Conservation (phyloP, 2,329 filamentous ascomycete species). For the Blumeriella jaapii region DNA sequence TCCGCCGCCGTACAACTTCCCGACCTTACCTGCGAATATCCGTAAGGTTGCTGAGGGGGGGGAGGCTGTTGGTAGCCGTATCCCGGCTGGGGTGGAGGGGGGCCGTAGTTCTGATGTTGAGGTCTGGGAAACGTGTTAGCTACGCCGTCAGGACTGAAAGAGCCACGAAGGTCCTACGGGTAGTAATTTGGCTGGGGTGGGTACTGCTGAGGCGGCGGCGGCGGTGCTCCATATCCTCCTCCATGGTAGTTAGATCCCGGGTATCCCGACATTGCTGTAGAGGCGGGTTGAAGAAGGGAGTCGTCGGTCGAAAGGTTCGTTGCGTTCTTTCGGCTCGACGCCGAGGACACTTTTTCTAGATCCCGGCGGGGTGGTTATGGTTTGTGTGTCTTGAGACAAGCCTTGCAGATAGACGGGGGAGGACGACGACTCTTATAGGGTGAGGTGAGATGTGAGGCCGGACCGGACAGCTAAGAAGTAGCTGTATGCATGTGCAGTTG, state of each 20-base stretch:
- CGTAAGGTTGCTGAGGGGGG: slow-evolving; percentile 33
- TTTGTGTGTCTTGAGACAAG: slow-evolving; percentile 10
- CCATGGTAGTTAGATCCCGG: slow-evolving; percentile 42
- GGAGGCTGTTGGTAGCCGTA: slow-evolving; percentile 40
- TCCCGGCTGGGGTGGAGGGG: slow-evolving; percentile 24
- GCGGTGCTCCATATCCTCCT: slow-evolving; percentile 32
- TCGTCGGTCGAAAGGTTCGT: slow-evolving; percentile 1
- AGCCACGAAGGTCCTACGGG: slow-evolving; percentile 33
- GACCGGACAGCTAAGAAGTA: too few species aligned
- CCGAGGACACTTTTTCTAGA: slow-evolving; percentile 4
- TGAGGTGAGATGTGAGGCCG: slow-evolving; percentile 6
- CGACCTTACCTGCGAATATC: slow-evolving; percentile 23
- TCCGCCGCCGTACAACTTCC: neutral
- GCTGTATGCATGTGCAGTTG: too few species aligned
- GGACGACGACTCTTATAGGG: slow-evolving; percentile 17
- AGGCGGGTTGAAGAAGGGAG: slow-evolving; percentile 2
- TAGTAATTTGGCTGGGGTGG: slow-evolving; percentile 34
- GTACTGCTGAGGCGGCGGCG: slow-evolving; percentile 34
- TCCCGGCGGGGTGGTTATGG: slow-evolving; percentile 3
- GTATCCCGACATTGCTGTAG: slow-evolving; percentile 49
- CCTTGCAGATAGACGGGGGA: slow-evolving; percentile 8
- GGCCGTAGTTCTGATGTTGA: slow-evolving; percentile 19
- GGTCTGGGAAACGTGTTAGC: slow-evolving; percentile 18
- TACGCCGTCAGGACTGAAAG: slow-evolving; percentile 23
- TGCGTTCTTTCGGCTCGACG: slow-evolving; percentile 12